These are phyloP conservation scores for Melampsora larici-populina DNA, from an alignment of 1,284 basidiomycete species.

Conservation along the genomic window DNA sequence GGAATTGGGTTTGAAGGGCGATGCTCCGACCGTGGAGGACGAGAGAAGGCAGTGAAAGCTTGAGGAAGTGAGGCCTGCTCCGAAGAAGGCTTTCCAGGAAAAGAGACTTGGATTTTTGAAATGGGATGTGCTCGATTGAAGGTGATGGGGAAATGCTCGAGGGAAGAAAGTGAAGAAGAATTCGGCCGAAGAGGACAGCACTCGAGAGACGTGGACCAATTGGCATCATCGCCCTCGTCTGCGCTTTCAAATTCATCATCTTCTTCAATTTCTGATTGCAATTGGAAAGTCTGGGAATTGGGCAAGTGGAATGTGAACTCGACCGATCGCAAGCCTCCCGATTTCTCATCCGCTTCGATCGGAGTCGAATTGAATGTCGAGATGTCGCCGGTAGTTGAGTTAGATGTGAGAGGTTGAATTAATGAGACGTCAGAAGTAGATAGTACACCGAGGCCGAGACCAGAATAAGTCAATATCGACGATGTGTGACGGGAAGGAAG, in stretches of 20 bases:
- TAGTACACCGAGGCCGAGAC: background rate
- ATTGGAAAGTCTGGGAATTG: background rate
- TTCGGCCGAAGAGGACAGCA: background rate
- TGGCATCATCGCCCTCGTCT: background rate
- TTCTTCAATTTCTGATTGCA: background rate
- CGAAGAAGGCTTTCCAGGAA: background rate
- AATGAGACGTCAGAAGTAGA: background rate
- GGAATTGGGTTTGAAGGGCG: background rate
- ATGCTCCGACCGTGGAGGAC: background rate
- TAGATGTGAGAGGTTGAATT: background rate
- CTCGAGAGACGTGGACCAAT: background rate
- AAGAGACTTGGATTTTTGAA: background rate
- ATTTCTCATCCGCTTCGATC: background rate
- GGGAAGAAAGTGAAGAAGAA: background rate
- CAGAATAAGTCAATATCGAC: background rate
- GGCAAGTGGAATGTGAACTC: background rate
- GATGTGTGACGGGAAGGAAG: too few species aligned
- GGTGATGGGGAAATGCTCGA: background rate
- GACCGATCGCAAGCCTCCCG: background rate
- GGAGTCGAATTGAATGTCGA: background rate
- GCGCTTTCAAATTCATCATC: background rate
- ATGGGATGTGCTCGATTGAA: background rate
- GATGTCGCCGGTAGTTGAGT: background rate
- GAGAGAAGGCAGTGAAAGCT: background rate
- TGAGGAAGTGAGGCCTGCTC: background rate